These are phyloP conservation scores for Botrytis hyacinthi DNA, from an alignment of 2,329 filamentous ascomycete genomes.

Conservation along the genomic window DNA sequence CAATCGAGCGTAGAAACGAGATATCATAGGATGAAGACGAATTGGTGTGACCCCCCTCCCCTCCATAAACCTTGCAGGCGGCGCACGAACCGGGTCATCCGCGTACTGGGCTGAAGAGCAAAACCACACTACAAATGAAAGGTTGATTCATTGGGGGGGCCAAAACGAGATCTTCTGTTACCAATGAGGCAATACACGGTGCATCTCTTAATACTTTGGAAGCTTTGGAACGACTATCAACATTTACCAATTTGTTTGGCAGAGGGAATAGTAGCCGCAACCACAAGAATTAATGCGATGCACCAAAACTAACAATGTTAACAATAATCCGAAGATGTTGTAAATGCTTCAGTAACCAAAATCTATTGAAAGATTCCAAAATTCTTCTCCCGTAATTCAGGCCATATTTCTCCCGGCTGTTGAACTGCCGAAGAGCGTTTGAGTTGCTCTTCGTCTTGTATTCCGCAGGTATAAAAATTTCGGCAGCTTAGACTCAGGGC, in stretches of 20 bases:
- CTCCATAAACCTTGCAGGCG: neutral
- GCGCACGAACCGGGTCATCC: constrained; percentile 10
- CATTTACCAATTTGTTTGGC: constrained; percentile 1
- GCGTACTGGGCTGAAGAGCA: constrained; percentile 5
- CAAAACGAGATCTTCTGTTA: neutral
- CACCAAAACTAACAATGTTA: neutral
- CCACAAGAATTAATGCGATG: neutral
- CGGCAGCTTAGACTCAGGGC: neutral
- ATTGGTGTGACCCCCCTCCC: neutral
- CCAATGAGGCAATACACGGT: neutral
- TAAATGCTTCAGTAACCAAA: neutral
- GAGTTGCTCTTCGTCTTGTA: neutral
- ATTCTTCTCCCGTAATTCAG: neutral
- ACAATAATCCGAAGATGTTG: neutral
- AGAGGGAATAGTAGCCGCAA: neutral
- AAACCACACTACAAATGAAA: constrained; percentile 4
- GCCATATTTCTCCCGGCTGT: neutral
- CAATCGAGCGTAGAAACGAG: neutral
- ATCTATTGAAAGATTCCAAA: neutral
- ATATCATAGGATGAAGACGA: constrained; percentile 9
- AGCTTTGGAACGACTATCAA: constrained; percentile 15
- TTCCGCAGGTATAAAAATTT: neutral
- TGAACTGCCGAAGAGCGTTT: neutral
- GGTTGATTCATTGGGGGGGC: neutral
- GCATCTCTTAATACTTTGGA: neutral